Evolutionary conservation across 768 basidiomycete species (phyloP).

Genomic region (Hebeloma cylindrosporum): DNA sequence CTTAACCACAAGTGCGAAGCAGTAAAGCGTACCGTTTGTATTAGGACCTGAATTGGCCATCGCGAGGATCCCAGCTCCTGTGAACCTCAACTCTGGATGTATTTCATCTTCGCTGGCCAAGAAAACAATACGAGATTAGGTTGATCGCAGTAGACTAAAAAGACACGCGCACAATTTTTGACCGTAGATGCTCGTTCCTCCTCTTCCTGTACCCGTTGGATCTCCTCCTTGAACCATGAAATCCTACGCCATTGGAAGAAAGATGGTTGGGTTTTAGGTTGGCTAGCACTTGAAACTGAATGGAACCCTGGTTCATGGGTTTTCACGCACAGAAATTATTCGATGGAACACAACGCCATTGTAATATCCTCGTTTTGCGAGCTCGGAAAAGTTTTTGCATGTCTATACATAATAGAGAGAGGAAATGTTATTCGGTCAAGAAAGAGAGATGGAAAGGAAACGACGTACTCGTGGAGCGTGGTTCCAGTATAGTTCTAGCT

Average conservation of each 20-base stretch:
- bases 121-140: constrained; percentile 8
- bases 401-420: not conserved
- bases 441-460: too few species aligned
- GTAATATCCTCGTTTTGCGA: constrained; percentile 91
- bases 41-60: constrained; percentile 99
- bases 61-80: constrained; percentile 93
- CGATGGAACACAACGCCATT: constrained; percentile 89
- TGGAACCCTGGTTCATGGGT: not conserved
- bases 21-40: constrained; percentile 66
- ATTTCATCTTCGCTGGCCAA: constrained; percentile 80
- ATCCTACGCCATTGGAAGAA: constrained; percentile 49
- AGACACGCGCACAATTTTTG: constrained; percentile 70
- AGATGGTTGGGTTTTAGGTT: not conserved
- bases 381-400: constrained; percentile 47
- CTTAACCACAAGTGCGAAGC: constrained; percentile 21
- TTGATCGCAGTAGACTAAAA: not conserved
- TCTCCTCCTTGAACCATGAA: constrained; percentile 98
- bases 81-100: constrained; percentile 87
- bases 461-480: constrained; percentile 75
- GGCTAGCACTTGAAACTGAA: not conserved
- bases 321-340: constrained; percentile 69
- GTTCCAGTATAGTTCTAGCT: constrained; percentile 89
- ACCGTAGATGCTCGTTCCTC: constrained; percentile 87
- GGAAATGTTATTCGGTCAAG: too few species aligned
- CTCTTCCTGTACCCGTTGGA: constrained; percentile 93